A percentile compares a stretch with the other conserved stretches of the same genome.
phyloP scores from a whole-genome alignment of 1,284 basidiomycete species.

The Puccinia triticina region DNA sequence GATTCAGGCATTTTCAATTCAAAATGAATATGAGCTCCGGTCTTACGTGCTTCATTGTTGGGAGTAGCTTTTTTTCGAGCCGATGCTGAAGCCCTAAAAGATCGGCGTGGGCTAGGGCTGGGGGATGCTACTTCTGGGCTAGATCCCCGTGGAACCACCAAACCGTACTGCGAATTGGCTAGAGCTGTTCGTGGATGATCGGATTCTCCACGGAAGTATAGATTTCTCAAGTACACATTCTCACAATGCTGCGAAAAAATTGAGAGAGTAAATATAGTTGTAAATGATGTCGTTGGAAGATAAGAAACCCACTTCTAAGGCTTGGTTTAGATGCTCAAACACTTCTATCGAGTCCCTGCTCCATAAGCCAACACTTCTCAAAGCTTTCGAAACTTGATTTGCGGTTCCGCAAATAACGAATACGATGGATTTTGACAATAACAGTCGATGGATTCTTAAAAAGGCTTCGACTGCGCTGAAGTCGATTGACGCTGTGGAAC shows the following conservation, averaged over 20 bases:
- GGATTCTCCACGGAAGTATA: constrained; percentile 58
- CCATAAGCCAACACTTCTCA: constrained; percentile 76
- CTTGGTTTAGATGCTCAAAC: constrained; percentile 82
- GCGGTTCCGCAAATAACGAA: constrained; percentile 85
- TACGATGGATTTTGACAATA: constrained; percentile 75
- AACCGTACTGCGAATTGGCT: background rate
- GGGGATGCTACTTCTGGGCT: background rate
- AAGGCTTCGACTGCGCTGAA: constrained; percentile 95
- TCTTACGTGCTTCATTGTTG: constrained; percentile 2
- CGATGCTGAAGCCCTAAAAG: background rate
- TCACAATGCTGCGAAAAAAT: constrained; percentile 53
- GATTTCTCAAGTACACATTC: constrained; percentile 61
- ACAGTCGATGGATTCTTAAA: constrained; percentile 81
- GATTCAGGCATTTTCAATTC: background rate
- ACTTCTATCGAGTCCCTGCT: constrained; percentile 71
- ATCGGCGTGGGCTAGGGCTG: background rate
- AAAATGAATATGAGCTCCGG: background rate
- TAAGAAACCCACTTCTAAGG: constrained; percentile 68
- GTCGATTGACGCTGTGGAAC: constrained; percentile 81
- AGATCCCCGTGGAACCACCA: background rate
- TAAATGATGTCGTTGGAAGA: background rate
- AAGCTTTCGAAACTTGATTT: constrained; percentile 67
- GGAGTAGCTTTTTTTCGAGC: background rate
- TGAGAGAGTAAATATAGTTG: background rate
- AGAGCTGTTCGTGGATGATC: background rate